Conservation (phyloP, 345 rosid genomes). For the Gossypium australe region DNA sequence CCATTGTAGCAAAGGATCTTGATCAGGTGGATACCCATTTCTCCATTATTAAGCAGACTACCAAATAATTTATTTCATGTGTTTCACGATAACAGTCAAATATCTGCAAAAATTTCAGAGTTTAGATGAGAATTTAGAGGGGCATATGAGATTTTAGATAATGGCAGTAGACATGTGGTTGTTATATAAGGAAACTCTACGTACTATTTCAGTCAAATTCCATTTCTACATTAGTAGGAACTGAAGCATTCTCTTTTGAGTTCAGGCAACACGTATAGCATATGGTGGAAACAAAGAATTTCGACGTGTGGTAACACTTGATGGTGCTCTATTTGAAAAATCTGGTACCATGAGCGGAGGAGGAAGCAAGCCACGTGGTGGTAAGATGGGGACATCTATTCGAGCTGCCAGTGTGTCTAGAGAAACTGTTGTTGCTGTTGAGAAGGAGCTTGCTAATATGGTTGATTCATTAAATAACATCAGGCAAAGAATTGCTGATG, state of each 20-base stretch:
- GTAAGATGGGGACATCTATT: conserved; percentile 94
- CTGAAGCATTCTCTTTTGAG: conserved; percentile 10
- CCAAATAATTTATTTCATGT: conserved; percentile 15
- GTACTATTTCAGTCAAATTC: neutral
- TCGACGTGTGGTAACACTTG: conserved; percentile 87
- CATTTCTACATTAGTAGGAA: neutral
- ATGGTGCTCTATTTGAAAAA: conserved; percentile 91
- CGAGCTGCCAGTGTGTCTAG: conserved; percentile 68
- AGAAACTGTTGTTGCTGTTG: conserved; percentile 63
- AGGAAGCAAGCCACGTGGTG: conserved; percentile 91
- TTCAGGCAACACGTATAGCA: conserved; percentile 88
- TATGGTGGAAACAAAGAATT: conserved; percentile 76
- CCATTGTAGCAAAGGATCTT: conserved; percentile 80
- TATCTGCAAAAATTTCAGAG: neutral
- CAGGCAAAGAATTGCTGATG: conserved; percentile 56
- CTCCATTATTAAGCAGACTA: conserved; percentile 4
- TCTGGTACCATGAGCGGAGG: conserved; percentile 99
- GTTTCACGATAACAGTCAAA: neutral
- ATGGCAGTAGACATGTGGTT: neutral
- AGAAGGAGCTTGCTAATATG: conserved; percentile 59
- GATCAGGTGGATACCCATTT: conserved; percentile 60
- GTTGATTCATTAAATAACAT: conserved; percentile 48
- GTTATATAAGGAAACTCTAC: neutral
- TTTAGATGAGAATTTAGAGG: neutral
- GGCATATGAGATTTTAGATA: neutral